phyloP scores from a whole-genome alignment of 1,284 basidiomycete species.

The Cryptococcus sp. region DNA sequence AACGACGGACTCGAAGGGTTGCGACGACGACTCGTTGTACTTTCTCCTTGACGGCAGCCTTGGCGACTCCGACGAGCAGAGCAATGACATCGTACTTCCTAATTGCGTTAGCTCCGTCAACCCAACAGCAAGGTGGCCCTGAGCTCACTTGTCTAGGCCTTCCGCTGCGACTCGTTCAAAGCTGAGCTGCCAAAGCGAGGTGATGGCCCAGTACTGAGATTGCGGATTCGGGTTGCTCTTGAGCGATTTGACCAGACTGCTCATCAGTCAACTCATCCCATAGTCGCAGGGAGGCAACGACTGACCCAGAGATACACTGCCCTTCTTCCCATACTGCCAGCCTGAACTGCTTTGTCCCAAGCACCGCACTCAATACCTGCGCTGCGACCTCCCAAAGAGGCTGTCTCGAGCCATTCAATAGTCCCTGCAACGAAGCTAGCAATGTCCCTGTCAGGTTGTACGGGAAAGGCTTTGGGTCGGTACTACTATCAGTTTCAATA shows the following conservation, averaged over 20 bases:
- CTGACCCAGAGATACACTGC: constrained; percentile 44
- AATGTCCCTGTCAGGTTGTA: constrained; percentile 60
- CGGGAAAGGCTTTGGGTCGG: constrained; percentile 49
- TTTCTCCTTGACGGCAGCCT: constrained; percentile 93
- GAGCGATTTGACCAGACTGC: constrained; percentile 69
- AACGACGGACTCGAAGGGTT: constrained; percentile 67
- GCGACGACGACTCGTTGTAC: constrained; percentile 92
- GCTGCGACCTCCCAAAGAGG: constrained; percentile 79
- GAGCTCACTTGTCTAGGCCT: constrained; percentile 66
- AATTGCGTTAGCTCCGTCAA: not conserved
- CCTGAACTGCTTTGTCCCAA: constrained; percentile 73
- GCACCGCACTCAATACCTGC: constrained; percentile 79
- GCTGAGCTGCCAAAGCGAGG: constrained; percentile 89
- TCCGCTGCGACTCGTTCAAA: constrained; percentile 81
- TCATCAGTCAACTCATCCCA: not conserved
- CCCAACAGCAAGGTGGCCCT: too few relatives aligned
- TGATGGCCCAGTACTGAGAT: constrained; percentile 88
- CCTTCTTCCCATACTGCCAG: constrained; percentile 49
- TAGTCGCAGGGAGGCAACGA: not conserved
- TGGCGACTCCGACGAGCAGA: constrained; percentile 77
- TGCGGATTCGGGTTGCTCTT: constrained; percentile 68
- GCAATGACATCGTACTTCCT: constrained; percentile 87
- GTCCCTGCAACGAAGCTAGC: constrained; percentile 58
- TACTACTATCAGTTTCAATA: constrained; percentile 20
- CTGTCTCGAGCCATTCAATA: constrained; percentile 55